Conservation (phyloP, 148 eudicot genomes). For the Cornus kousa region DNA sequence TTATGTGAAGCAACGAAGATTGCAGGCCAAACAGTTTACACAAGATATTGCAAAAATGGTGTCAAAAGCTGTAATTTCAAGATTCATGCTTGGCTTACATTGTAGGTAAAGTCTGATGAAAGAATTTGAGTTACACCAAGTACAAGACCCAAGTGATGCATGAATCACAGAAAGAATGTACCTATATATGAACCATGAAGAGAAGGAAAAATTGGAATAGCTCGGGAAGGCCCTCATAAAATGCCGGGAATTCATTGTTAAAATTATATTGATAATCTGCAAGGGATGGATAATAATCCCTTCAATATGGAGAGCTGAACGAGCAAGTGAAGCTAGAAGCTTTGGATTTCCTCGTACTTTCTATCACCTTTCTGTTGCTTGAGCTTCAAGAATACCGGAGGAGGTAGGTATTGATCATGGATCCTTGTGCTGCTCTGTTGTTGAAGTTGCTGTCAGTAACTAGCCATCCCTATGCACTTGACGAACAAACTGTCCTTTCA, state of each 20-base stretch:
- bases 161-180: background rate
- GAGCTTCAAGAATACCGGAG: conserved; percentile 1
- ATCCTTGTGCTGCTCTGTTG: background rate
- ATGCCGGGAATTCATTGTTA: background rate
- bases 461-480: conserved; percentile 40
- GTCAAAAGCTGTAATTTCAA: background rate
- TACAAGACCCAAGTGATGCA: background rate
- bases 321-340: conserved; percentile 9
- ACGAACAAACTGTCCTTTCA: conserved; percentile 97
- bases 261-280: conserved; percentile 12
- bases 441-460: background rate
- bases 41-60: too few species aligned
- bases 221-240: background rate
- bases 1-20: too few species aligned
- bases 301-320: background rate
- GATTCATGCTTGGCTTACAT: background rate
- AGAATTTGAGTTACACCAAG: background rate
- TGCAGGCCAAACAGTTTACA: too few species aligned
- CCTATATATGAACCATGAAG: background rate
- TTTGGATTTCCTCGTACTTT: conserved; percentile 3
- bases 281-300: conserved; percentile 14
- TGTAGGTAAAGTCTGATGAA: background rate
- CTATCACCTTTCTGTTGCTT: background rate
- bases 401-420: background rate
- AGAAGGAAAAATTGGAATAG: background rate